phyloP scores from a whole-genome alignment of 495 filamentous ascomycete genomes.

The Aspergillus cavernicola region DNA sequence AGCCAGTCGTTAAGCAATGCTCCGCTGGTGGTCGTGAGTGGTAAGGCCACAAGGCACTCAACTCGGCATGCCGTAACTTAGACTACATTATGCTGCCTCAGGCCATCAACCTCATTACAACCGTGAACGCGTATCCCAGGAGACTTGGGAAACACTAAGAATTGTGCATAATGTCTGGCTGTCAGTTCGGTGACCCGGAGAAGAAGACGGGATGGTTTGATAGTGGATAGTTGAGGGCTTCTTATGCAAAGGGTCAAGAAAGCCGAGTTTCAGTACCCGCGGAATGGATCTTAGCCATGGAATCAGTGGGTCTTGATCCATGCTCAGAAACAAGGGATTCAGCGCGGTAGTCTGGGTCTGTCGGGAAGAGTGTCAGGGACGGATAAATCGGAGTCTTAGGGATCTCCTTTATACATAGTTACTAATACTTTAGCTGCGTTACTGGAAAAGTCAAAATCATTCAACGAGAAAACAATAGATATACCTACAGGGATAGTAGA shows the following conservation, averaged over 20 bases:
- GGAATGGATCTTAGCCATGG: slow-evolving; percentile 11
- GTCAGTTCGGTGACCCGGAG: background rate
- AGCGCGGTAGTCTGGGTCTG: slow-evolving; percentile 1
- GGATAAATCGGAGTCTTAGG: background rate
- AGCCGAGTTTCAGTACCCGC: slow-evolving; percentile 16
- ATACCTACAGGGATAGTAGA: no score
- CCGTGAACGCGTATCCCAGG: background rate
- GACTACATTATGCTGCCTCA: no score
- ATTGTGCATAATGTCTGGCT: slow-evolving; percentile 10
- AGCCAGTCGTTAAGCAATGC: no score
- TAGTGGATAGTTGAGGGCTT: background rate
- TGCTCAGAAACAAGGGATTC: background rate
- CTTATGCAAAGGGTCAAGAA: background rate
- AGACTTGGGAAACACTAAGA: no score
- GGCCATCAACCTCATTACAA: no score
- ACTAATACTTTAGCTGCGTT: background rate
- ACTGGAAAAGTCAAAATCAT: no score
- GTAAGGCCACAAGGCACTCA: background rate
- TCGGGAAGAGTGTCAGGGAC: background rate
- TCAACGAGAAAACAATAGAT: no score
- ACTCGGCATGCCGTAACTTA: slow-evolving; percentile 8
- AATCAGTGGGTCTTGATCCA: no score
- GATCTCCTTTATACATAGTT: background rate
- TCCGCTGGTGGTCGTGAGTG: no score
- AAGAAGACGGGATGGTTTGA: background rate